Evolutionary conservation across 352 stramenopile genomes (phyloP).

Genomic region (Thraustotheca clavata): DNA sequence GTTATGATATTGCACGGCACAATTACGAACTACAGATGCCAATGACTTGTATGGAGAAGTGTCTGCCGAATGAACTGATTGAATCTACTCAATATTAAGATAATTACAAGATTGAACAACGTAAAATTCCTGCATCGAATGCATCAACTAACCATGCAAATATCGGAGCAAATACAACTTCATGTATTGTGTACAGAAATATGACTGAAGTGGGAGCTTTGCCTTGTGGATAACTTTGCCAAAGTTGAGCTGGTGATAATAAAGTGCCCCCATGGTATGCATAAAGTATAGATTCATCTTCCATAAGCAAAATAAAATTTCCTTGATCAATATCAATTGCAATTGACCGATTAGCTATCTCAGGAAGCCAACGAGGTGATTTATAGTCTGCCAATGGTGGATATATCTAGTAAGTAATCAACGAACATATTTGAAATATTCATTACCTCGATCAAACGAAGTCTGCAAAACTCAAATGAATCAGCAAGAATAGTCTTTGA

Average conservation of each 20-base stretch:
- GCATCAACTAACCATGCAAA: conserved; percentile 9
- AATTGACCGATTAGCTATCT: background rate
- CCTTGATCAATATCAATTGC: background rate
- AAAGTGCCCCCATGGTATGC: background rate
- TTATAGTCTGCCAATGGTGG: background rate
- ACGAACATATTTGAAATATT: background rate
- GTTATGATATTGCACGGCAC: background rate
- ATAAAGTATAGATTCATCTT: background rate
- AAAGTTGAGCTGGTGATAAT: background rate
- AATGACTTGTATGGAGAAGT: background rate
- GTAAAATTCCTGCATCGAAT: background rate
- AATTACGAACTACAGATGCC: background rate
- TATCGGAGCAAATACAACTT: conserved; percentile 6
- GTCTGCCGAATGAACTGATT: background rate
- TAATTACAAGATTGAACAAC: background rate
- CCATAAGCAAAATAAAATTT: background rate
- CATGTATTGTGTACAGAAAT: background rate
- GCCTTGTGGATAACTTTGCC: too few relatives aligned
- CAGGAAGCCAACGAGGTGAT: background rate
- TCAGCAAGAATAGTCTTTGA: background rate
- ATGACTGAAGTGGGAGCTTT: background rate
- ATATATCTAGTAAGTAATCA: background rate
- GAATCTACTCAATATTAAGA: background rate
- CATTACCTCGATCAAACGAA: background rate
- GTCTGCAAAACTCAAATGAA: background rate